Percentiles rank a stretch among this genome's conserved stretches.
These are phyloP conservation scores for Colletotrichum magnum DNA, from an alignment of 2,329 filamentous ascomycete species.

Conservation along the genomic window DNA sequence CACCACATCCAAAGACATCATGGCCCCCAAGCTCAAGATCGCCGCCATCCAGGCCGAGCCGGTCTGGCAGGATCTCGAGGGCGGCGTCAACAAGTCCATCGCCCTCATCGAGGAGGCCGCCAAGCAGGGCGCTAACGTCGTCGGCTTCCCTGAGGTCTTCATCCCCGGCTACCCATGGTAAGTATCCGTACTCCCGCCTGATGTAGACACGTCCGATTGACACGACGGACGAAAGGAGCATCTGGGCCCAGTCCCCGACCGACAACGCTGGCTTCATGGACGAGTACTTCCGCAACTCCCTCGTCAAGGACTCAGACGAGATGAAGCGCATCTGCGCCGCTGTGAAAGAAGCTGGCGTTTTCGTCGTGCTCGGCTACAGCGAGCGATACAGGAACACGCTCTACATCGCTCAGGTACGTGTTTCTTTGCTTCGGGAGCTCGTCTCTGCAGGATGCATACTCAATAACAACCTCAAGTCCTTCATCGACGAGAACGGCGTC, in stretches of 20 bases:
- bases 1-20: background rate
- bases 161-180: constrained; percentile 63
- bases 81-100: constrained; percentile 54
- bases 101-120: constrained; percentile 50
- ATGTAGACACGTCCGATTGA: constrained; percentile 1
- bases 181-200: background rate
- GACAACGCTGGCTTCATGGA: constrained; percentile 57
- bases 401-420: constrained; percentile 59
- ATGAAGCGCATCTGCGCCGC: constrained; percentile 60
- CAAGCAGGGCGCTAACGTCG: constrained; percentile 49
- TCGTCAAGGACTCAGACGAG: constrained; percentile 55
- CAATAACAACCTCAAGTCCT: constrained; percentile 51
- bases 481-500: constrained; percentile 64
- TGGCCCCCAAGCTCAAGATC: constrained; percentile 43
- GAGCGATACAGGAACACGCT: constrained; percentile 61
- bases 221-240: constrained; percentile 42
- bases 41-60: constrained; percentile 47
- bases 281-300: constrained; percentile 60
- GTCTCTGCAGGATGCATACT: background rate
- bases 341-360: constrained; percentile 61
- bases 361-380: constrained; percentile 62
- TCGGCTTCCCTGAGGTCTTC: constrained; percentile 62
- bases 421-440: too few species aligned
- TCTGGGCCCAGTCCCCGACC: constrained; percentile 46
- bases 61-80: constrained; percentile 46